Evolutionary conservation across 2,329 filamentous ascomycete genomes (phyloP), one percentile per base, ranked within the genome.

Genomic region (Lecanicillium sp.): DNA sequence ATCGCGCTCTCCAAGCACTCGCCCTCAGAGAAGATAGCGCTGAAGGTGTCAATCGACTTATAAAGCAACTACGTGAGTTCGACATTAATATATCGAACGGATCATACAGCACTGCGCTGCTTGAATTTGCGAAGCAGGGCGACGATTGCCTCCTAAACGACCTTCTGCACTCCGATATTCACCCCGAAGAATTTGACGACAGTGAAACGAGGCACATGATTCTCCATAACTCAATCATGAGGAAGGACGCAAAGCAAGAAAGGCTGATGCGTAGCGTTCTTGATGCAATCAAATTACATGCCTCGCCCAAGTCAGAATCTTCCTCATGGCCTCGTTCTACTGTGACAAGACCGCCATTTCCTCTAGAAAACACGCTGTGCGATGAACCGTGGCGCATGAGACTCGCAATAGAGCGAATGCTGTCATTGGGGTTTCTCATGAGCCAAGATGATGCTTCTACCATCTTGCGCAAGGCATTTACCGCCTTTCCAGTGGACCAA

Each of bases 1-100:
- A 89, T 0, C 68, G 85, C 15, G 86, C 88, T 4, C 62, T 95
- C 17, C 85, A 90, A 54, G 84, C 90, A 38, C 80, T 95, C 63
- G 87, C 83, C 3, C 64, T 85, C 10, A 77, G 87, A 57, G 79
- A 86, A 44, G 63, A 69, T 2, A 74, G 75, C 9, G 63, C 79
- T 0, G 67, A 74, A 26, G 75, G 73, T 6, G 69, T 93, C n/a
- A 59, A 72, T 20, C 61, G 68, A 1, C 78, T 80, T 26, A 74
- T 95, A 21, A 62, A 72, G 21, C 74, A 80, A 46, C 70, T 95
- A 3, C 70, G 77, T 51, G 67, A 73, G 44, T 69, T 79, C 5
- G 81, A 79, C 0, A 86, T 95, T 24, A 69, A 72, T 1, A 69
- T 88, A 23, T 74, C 78, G 4, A 65, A 73, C 5, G 82, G 79